Evolutionary conservation across 495 filamentous ascomycete species (phyloP).

Genomic region (Penicillium lagena): DNA sequence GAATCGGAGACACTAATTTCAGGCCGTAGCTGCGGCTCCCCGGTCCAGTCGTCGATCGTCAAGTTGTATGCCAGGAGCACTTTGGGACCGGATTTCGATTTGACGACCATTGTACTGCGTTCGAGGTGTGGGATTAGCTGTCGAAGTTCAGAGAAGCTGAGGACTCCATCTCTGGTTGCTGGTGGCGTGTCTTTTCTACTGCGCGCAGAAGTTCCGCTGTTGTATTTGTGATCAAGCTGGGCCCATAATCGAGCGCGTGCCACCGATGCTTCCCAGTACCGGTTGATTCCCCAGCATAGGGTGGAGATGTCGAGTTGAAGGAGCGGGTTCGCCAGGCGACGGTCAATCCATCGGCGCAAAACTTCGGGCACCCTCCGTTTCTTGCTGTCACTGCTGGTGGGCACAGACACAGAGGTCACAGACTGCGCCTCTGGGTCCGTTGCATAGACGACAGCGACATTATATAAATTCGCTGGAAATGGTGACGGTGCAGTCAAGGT

Average conservation of each 20-base stretch:
- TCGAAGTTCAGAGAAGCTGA: slow-evolving; percentile 21
- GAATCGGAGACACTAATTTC: slow-evolving; percentile 26
- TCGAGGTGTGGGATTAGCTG: slow-evolving; percentile 31
- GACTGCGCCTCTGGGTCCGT: slow-evolving; percentile 33
- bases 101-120: slow-evolving; percentile 33
- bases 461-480: slow-evolving; percentile 31
- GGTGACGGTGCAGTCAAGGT: slow-evolving; percentile 29
- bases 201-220: not conserved
- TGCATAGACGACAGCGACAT: slow-evolving; percentile 30
- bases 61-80: slow-evolving; percentile 29
- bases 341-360: slow-evolving; percentile 36
- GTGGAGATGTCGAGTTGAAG: slow-evolving; percentile 35
- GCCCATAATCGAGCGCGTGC: slow-evolving; percentile 35
- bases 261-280: slow-evolving; percentile 36
- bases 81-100: slow-evolving; percentile 12
- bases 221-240: slow-evolving; percentile 22
- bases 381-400: slow-evolving; percentile 11
- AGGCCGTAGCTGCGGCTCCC: slow-evolving; percentile 30
- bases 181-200: not conserved
- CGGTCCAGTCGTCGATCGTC: slow-evolving; percentile 34
- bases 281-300: slow-evolving; percentile 37
- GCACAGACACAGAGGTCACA: slow-evolving; percentile 24
- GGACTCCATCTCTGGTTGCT: slow-evolving; percentile 1
- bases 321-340: slow-evolving; percentile 28
- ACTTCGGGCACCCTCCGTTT: slow-evolving; percentile 21